Evolutionary conservation across 495 filamentous ascomycete species (phyloP).

Genomic region (Neurospora sp.): DNA sequence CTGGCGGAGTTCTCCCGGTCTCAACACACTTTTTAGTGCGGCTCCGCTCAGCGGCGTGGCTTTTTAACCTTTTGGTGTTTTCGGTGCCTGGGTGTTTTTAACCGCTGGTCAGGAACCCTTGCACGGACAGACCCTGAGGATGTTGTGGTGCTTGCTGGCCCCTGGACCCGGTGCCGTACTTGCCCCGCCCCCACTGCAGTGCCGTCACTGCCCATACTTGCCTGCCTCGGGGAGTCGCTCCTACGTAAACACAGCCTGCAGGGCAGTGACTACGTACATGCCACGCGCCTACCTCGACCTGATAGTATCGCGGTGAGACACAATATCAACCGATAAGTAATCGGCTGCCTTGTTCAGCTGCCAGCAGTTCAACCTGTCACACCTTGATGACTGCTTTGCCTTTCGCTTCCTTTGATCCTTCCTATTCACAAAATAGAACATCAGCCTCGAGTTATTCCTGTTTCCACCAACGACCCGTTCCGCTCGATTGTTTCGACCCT

Average conservation of each 20-base stretch:
- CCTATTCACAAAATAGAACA: background rate
- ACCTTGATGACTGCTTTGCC: slow-evolving; percentile 1
- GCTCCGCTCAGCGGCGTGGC: background rate
- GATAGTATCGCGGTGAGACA: background rate
- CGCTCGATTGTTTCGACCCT: background rate
- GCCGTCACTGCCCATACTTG: background rate
- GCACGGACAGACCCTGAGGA: background rate
- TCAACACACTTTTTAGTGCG: background rate
- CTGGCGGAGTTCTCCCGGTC: background rate
- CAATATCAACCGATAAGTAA: background rate
- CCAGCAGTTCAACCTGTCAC: background rate
- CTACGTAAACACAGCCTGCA: background rate
- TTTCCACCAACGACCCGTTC: background rate
- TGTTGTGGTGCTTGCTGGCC: background rate
- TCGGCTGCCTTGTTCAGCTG: background rate
- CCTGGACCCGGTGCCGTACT: background rate
- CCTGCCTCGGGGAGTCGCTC: background rate
- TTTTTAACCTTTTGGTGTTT: background rate
- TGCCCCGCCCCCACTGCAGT: background rate
- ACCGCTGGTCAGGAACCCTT: background rate
- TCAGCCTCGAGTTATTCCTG: background rate
- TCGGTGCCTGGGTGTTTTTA: background rate
- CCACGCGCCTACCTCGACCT: background rate
- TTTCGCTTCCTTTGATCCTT: background rate
- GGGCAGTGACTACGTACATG: background rate